phyloP scores from a whole-genome alignment of 2,329 filamentous ascomycete genomes.

The Herpomyces periplanetae region DNA sequence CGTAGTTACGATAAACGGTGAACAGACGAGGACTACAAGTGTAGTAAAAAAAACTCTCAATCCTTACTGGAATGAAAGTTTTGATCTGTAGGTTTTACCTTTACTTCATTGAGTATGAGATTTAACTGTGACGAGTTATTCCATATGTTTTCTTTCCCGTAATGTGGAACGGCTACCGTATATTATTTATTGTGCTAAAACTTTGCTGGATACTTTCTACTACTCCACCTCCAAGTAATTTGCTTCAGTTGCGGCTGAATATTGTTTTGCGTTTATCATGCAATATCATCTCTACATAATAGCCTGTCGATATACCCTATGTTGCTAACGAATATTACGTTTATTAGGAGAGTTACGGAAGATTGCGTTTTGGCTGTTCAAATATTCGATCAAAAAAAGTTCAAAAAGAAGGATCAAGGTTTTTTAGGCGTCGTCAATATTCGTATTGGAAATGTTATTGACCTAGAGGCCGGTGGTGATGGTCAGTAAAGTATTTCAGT shows the following conservation, averaged over 20 bases:
- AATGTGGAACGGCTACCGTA: too few relatives aligned
- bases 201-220: too few relatives aligned
- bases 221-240: too few relatives aligned
- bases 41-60: constrained; percentile 93
- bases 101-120: not conserved
- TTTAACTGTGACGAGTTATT: constrained; percentile 2
- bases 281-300: constrained; percentile 2
- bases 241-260: too few relatives aligned
- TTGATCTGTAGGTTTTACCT: constrained; percentile 42
- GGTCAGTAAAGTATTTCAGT: constrained; percentile 16
- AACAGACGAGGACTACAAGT: constrained; percentile 88
- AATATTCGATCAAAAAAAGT: constrained; percentile 98
- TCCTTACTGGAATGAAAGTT: constrained; percentile 98
- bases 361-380: constrained; percentile 90
- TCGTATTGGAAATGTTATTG: constrained; percentile 68
- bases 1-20: constrained; percentile 78
- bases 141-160: constrained; percentile 1
- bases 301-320: constrained; percentile 4
- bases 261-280: constrained; percentile 1
- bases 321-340: constrained; percentile 1
- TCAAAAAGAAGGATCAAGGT: constrained; percentile 99
- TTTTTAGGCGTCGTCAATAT: constrained; percentile 95
- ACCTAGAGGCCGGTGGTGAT: constrained; percentile 55
- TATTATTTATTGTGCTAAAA: too few relatives aligned
- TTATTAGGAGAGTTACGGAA: constrained; percentile 38